Evolutionary conservation across 2,329 filamentous ascomycete species (phyloP), one percentile per base, ranked within the genome.

Genomic region (Colletotrichum cereale): DNA sequence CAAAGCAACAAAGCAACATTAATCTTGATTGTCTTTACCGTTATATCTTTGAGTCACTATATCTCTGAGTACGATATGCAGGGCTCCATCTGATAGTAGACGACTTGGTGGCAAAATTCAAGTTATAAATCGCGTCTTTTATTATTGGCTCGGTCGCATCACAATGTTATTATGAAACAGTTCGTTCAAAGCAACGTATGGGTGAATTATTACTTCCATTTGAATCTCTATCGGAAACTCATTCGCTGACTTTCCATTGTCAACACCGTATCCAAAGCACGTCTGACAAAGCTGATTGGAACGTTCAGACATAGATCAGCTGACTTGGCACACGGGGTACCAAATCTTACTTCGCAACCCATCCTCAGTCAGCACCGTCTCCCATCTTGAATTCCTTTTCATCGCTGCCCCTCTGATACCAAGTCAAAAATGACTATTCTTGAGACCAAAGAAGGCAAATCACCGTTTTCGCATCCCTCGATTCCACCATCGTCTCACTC

Each of bases 401-500:
- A 16, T 53, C 18, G 10, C 29, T 34, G 29, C 10, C 5, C 8
- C 7, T 29, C 2, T 3, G 26, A 24, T 4, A 10, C 5, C 14
- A 21, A 8, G 56, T 36, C 14, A 52, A n/a, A n/a, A 3, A 66
- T 67, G 64, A 44, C 42, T 26, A 6, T 53, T 31, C 6, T 62
- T 18, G 31, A 67, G 44, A 24, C 36, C 5, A 61, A 24, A 14
- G 56, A 67, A 18, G 56, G 64, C 42, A 40, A 38, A 52, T 55
- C 38, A 7, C 42, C 64, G 2, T 67, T 67, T 44, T 29, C 11
- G 5, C 57, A 62, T 11, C 64, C 56, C 7, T 52, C 64, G 5
- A 36, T 67, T n/a, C 64, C 64, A 5, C 31, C 44, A 8, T 42
- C 40, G 3, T 18, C 31, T 2, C 60, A 34, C 16, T 29, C 56